These are phyloP conservation scores for Corinectria fuckeliana DNA, from an alignment of 2,329 filamentous ascomycete genomes.

Conservation along the genomic window DNA sequence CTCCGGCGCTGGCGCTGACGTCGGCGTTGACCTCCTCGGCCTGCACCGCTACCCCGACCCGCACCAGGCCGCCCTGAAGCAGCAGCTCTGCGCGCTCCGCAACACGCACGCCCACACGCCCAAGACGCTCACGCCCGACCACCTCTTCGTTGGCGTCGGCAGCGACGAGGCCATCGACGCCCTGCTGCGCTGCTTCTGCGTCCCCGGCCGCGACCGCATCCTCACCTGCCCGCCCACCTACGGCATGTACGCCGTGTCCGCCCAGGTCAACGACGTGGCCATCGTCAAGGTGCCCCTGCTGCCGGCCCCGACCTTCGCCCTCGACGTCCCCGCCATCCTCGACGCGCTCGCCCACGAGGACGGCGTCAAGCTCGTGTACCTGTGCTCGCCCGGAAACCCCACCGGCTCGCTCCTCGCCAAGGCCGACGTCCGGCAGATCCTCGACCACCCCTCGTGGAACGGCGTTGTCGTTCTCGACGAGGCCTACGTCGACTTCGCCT, in stretches of 20 bases:
- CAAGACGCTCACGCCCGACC: slow-evolving; percentile 75
- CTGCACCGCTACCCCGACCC: slow-evolving; percentile 96
- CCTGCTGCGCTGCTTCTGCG: slow-evolving; percentile 90
- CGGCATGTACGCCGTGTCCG: slow-evolving; percentile 96
- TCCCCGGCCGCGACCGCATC: slow-evolving; percentile 86
- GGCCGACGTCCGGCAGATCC: slow-evolving; percentile 72
- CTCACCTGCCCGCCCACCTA: slow-evolving; percentile 96
- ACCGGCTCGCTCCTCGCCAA: slow-evolving; percentile 82
- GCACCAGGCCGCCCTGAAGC: slow-evolving; percentile 87
- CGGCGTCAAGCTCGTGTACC: slow-evolving; percentile 85
- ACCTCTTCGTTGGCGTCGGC: slow-evolving; percentile 94
- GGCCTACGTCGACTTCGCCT: slow-evolving; percentile 93
- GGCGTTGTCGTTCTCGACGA: slow-evolving; percentile 93
- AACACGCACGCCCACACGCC: slow-evolving; percentile 83
- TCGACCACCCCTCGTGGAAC: slow-evolving; percentile 93
- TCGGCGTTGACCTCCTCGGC: slow-evolving; percentile 73
- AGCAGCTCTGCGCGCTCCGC: slow-evolving; percentile 83
- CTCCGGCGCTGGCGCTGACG: slow-evolving; percentile 44
- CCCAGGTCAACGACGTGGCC: slow-evolving; percentile 89
- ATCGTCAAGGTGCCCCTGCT: slow-evolving; percentile 87
- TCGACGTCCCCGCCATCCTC: slow-evolving; percentile 74
- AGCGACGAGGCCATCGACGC: slow-evolving; percentile 98
- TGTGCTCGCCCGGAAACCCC: slow-evolving; percentile 95
- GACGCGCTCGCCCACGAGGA: slow-evolving; percentile 64
- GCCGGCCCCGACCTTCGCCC: slow-evolving; percentile 71